Evolutionary conservation across 2,329 filamentous ascomycete genomes (phyloP).

Genomic region (Xylaria sp.): DNA sequence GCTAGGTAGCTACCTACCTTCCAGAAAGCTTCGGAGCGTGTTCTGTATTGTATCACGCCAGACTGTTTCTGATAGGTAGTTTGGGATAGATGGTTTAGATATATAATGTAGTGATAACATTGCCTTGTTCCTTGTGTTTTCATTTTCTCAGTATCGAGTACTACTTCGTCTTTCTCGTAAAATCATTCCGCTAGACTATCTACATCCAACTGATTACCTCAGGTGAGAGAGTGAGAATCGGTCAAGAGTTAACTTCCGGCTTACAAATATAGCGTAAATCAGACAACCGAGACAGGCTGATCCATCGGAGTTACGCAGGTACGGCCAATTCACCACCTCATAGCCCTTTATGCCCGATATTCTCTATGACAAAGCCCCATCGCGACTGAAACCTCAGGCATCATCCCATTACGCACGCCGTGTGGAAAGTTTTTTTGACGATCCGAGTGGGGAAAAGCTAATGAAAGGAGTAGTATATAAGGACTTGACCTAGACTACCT

Average conservation of each 20-base stretch:
- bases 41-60: neutral
- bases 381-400: neutral
- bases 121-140: neutral
- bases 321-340: neutral
- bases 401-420: neutral
- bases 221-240: neutral
- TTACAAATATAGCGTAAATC: conserved; percentile 14
- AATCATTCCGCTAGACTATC: neutral
- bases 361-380: neutral
- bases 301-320: conserved; percentile 1
- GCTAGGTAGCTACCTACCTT: conserved; percentile 14
- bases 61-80: neutral
- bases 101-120: neutral
- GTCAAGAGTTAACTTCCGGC: neutral
- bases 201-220: neutral
- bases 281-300: neutral
- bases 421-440: no score
- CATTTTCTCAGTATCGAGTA: neutral
- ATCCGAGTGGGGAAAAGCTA: conserved; percentile 1
- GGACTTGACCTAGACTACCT: neutral
- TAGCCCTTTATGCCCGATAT: neutral
- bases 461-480: neutral
- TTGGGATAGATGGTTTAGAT: no score
- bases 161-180: neutral
- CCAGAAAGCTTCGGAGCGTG: no score